Conservation (phyloP, 1,139 yeast species). For the Blastobotrys petasosporus region DNA sequence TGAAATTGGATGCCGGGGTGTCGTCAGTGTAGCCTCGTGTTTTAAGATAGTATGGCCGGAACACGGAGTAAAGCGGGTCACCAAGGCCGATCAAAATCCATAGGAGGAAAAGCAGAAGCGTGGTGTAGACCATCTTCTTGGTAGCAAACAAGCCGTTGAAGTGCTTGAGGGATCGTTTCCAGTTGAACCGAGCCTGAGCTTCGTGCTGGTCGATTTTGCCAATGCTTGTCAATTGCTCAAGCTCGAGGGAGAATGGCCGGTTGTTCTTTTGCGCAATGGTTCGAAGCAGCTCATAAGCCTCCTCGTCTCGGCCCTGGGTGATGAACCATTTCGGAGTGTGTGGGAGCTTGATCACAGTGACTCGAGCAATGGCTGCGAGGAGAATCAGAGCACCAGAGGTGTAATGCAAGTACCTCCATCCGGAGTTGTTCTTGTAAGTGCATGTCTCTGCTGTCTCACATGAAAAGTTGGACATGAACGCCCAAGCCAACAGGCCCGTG, state of each 20-base stretch:
- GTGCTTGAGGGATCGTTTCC: constrained; percentile 10
- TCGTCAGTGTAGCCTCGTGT: constrained; percentile 42
- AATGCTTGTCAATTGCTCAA: constrained; percentile 41
- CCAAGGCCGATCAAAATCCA: constrained; percentile 49
- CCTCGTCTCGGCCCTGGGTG: constrained; percentile 46
- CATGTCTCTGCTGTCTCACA: constrained; percentile 42
- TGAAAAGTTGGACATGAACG: constrained; percentile 44
- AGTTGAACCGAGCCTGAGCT: constrained; percentile 6
- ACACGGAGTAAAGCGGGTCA: constrained; percentile 45
- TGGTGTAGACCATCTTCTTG: constrained; percentile 37
- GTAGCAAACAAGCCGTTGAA: constrained; percentile 35
- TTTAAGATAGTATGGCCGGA: constrained; percentile 44
- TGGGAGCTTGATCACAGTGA: constrained; percentile 42
- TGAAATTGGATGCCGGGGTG: constrained; percentile 39
- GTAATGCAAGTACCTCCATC: constrained; percentile 55
- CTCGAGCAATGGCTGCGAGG: constrained; percentile 42
- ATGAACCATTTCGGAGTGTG: constrained; percentile 55
- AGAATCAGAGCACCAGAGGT: constrained; percentile 48
- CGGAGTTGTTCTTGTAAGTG: constrained; percentile 42
- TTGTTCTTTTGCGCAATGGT: constrained; percentile 17
- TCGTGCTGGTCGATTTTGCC: constrained; percentile 22
- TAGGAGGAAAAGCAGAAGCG: constrained; percentile 39
- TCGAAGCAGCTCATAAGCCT: constrained; percentile 31
- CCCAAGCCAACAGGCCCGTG: constrained; percentile 50
- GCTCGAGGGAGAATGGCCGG: constrained; percentile 16